Evolutionary conservation across 2,329 filamentous ascomycete species (phyloP), one percentile per base, ranked within the genome.

Genomic region (Alternaria sp.): DNA sequence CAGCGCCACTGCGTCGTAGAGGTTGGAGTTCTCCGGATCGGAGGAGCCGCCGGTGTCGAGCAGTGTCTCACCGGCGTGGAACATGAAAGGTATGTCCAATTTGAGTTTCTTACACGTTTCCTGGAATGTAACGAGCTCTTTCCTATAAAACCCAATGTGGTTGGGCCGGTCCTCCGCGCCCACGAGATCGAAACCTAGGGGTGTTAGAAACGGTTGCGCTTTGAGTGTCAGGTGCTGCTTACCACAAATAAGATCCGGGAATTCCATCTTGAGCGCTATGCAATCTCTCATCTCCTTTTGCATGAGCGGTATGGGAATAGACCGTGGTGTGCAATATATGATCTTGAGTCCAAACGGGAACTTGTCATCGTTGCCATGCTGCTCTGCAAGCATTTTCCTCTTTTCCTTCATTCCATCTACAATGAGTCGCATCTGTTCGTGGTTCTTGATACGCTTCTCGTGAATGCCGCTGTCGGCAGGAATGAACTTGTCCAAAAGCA

Each of bases 1-100:
- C 3, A 93, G 83, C 1, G 90, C 79, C 2, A 92, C 84, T 5
- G 91, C 89, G 66, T 92, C 90, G 54, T 89, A 83, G 0, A 94
- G 81, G 73, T 93, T 94, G 18, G 86, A 88, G 18, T 84, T 83
- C 11, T 68, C 63, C 0, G 82, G 80, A 66, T 93, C 89, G 2
- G 85, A 84, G 6, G 88, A 86, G 23, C 84, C 85, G 41, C 90
- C 90, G 9, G 86, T 84, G 28, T 92, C 88, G 2, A 84, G 73
- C 5, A 92, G 82, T 1, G 91, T 92, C 80, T 94, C 91, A 23
- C 91, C 91, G 67, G 91, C 92, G 79, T 94, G 91, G 72, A 93
- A 92, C 43, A 93, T 82, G 72, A 93, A 92, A 0, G 91, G 91
- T 3, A 93, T 90, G 0, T 88, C 83, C 5, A 90, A 63, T 0